Conservation (phyloP, 441 rosid genomes). For the Gossypium lobatum region DNA sequence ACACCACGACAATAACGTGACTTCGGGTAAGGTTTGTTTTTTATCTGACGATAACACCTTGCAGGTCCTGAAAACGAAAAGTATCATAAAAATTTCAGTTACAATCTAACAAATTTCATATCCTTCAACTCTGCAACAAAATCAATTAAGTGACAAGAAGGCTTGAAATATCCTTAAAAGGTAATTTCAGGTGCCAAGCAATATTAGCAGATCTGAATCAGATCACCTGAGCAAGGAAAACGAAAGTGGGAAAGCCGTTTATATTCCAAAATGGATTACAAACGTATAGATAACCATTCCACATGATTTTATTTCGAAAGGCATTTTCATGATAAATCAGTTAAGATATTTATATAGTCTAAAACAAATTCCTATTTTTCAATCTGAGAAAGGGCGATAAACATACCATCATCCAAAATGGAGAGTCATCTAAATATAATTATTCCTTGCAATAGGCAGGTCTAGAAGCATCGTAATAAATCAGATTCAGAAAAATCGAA, state of each 20-base stretch:
- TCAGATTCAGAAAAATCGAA: too few relatives aligned
- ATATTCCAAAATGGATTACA: background rate
- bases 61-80: constrained; percentile 59
- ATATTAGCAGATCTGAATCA: background rate
- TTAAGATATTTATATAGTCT: background rate
- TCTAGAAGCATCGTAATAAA: background rate
- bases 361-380: background rate
- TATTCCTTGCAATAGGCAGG: background rate
- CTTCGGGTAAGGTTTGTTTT: constrained; percentile 83
- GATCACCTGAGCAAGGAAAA: background rate
- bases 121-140: background rate
- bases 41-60: constrained; percentile 85
- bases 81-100: background rate
- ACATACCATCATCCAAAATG: background rate
- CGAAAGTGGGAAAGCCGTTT: background rate
- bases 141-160: background rate
- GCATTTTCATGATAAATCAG: background rate
- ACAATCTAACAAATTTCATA: background rate
- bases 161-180: background rate
- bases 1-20: constrained; percentile 87
- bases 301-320: background rate
- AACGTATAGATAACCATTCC: too few relatives aligned
- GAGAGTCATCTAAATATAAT: background rate
- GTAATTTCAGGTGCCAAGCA: background rate
- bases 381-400: background rate